Conservation (phyloP, 1,284 basidiomycete genomes). For the Marasmius tenuissimus region DNA sequence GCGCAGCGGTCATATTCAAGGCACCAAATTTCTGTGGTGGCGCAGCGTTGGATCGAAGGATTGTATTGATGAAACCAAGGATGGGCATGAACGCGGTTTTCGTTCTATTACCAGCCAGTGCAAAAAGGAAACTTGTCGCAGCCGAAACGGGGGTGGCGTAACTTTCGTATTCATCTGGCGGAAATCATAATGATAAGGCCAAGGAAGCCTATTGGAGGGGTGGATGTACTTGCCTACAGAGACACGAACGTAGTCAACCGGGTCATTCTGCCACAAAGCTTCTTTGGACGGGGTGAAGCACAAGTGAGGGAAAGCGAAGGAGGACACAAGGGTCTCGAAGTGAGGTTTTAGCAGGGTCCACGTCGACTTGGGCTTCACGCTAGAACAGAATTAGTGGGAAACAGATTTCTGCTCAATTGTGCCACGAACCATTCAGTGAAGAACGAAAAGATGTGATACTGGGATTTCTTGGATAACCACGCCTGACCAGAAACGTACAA, state of each 20-base stretch:
- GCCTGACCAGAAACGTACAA: constrained; percentile 66
- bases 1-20: constrained; percentile 75
- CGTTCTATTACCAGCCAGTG: constrained; percentile 74
- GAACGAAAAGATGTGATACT: constrained; percentile 80
- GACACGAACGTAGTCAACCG: constrained; percentile 75
- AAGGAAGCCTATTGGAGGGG: background rate
- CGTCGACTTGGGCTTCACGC: constrained; percentile 86
- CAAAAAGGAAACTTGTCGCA: constrained; percentile 76
- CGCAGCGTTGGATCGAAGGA: constrained; percentile 59
- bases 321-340: constrained; percentile 69
- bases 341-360: constrained; percentile 86
- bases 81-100: constrained; percentile 79
- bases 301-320: constrained; percentile 84
- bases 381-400: constrained; percentile 25
- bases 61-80: constrained; percentile 71
- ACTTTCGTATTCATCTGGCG: constrained; percentile 76
- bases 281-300: constrained; percentile 70
- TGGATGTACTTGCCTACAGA: constrained; percentile 56
- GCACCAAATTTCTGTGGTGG: constrained; percentile 78
- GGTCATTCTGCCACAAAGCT: constrained; percentile 75
- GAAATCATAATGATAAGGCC: background rate
- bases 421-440: constrained; percentile 79
- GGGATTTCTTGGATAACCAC: constrained; percentile 81
- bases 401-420: constrained; percentile 6
- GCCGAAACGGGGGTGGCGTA: constrained; percentile 74